Percentiles rank a stretch among this genome's conserved stretches.
Conservation (phyloP, 140 eudicot genomes). For the Flaveria floridana region DNA sequence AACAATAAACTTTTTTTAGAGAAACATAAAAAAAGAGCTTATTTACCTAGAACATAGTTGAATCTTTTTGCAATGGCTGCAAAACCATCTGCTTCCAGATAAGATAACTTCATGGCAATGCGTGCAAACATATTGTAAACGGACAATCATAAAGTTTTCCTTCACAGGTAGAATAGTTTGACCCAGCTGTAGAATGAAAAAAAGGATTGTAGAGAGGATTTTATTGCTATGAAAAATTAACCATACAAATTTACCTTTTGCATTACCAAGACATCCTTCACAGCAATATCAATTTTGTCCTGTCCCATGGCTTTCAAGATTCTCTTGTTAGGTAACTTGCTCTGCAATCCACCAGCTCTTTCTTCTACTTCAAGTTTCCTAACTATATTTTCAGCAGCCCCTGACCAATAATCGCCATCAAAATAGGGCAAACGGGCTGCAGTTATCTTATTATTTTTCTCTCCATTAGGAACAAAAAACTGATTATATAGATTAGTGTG, state of each 20-base stretch:
- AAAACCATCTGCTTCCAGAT: slow-evolving; percentile 67
- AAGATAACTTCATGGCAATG: slow-evolving; percentile 65
- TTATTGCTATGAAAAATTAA: slow-evolving; percentile 3
- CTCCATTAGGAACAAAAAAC: slow-evolving; percentile 57
- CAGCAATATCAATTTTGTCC: slow-evolving; percentile 42
- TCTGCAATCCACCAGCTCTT: slow-evolving; percentile 43
- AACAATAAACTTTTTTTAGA: slow-evolving; percentile 7
- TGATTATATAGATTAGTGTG: slow-evolving; percentile 57
- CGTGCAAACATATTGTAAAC: slow-evolving; percentile 57
- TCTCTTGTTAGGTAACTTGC: slow-evolving; percentile 52
- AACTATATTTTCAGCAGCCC: slow-evolving; percentile 55
- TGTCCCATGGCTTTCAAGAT: slow-evolving; percentile 83
- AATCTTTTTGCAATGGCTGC: slow-evolving; percentile 61
- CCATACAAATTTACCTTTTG: slow-evolving; percentile 47
- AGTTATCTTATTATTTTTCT: slow-evolving; percentile 50
- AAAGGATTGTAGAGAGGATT: background rate
- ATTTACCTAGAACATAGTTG: slow-evolving; percentile 68
- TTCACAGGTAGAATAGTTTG: slow-evolving; percentile 54
- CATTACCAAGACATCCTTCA: slow-evolving; percentile 76
- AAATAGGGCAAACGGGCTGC: slow-evolving; percentile 90
- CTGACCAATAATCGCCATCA: slow-evolving; percentile 86
- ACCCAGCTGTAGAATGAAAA: slow-evolving; percentile 53
- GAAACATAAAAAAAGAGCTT: slow-evolving; percentile 2
- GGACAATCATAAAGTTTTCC: slow-evolving; percentile 67
- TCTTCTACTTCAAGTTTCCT: slow-evolving; percentile 55